phyloP scores from a whole-genome alignment of 768 basidiomycete genomes.

The Trametes maxima region DNA sequence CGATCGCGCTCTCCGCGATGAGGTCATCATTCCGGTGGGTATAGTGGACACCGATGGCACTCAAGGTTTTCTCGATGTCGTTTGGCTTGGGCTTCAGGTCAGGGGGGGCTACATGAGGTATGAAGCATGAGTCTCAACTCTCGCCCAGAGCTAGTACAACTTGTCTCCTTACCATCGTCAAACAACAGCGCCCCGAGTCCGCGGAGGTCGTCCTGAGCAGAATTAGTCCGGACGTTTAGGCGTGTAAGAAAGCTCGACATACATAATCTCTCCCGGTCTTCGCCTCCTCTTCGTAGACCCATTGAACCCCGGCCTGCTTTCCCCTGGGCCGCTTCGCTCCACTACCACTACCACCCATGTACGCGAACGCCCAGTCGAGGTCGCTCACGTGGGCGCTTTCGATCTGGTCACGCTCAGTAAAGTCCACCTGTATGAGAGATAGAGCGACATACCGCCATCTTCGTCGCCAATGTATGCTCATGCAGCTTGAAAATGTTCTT shows the following conservation, averaged over 20 bases:
- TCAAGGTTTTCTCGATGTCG: slow-evolving; percentile 56
- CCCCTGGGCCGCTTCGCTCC: slow-evolving; percentile 23
- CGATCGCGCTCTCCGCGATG: slow-evolving; percentile 66
- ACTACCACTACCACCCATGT: slow-evolving; percentile 50
- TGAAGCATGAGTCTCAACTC: neutral
- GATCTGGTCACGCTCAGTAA: slow-evolving; percentile 51
- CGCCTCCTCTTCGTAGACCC: slow-evolving; percentile 49
- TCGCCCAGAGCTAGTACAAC: neutral
- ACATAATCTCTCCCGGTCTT: slow-evolving; percentile 27
- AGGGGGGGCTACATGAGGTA: slow-evolving; percentile 35
- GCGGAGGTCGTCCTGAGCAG: slow-evolving; percentile 50
- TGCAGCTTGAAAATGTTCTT: slow-evolving; percentile 85
- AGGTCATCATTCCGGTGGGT: slow-evolving; percentile 77
- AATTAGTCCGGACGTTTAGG: too few relatives aligned
- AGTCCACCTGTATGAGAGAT: neutral
- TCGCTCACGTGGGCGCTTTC: slow-evolving; percentile 74
- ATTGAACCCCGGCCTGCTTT: slow-evolving; percentile 35
- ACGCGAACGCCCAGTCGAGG: slow-evolving; percentile 78
- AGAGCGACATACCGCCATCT: slow-evolving; percentile 58
- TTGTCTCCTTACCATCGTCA: slow-evolving; percentile 57
- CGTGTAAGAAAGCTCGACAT: neutral
- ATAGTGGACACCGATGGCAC: slow-evolving; percentile 65
- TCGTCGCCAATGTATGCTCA: slow-evolving; percentile 69
- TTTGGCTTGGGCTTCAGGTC: slow-evolving; percentile 43
- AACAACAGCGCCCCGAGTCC: slow-evolving; percentile 70